Percentiles rank a stretch among this genome's conserved stretches.
Evolutionary conservation across 2,329 filamentous ascomycete species (phyloP).

Genomic region (Fusarium euwallaceae): DNA sequence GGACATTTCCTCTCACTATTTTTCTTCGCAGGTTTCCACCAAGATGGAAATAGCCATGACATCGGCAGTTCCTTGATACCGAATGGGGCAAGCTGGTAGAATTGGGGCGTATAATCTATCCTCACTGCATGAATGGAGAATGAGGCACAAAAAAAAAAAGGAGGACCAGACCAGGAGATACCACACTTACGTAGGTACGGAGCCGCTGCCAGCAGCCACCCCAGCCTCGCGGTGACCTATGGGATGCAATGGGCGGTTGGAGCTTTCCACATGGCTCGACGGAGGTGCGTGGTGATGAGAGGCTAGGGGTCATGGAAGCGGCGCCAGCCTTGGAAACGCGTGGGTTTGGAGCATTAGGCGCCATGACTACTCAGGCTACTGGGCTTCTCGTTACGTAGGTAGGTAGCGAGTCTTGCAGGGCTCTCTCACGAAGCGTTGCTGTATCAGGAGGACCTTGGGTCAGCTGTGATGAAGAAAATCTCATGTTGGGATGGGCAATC

Average conservation of each 20-base stretch:
- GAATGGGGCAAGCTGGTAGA: slow-evolving; percentile 16
- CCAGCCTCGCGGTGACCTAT: slow-evolving; percentile 37
- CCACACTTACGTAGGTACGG: slow-evolving; percentile 38
- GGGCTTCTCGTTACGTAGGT: slow-evolving; percentile 7
- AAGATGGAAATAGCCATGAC: slow-evolving; percentile 11
- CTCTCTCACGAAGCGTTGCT: slow-evolving; percentile 24
- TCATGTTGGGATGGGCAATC: slow-evolving; percentile 20
- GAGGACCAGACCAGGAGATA: slow-evolving; percentile 1
- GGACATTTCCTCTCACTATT: neutral
- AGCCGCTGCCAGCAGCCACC: slow-evolving; percentile 42
- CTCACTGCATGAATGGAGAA: slow-evolving; percentile 11
- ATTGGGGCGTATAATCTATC: slow-evolving; percentile 19
- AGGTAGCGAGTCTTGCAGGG: slow-evolving; percentile 9
- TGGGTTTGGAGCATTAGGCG: slow-evolving; percentile 29
- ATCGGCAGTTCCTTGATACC: slow-evolving; percentile 34
- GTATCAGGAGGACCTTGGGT: neutral
- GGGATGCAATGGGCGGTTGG: slow-evolving; percentile 21
- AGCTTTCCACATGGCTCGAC: slow-evolving; percentile 35
- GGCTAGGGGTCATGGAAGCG: slow-evolving; percentile 24
- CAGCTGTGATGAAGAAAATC: slow-evolving; percentile 15
- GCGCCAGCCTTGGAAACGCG: slow-evolving; percentile 16
- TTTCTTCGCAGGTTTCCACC: neutral
- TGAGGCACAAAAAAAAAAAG: slow-evolving; percentile 14
- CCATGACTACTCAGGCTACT: slow-evolving; percentile 3
- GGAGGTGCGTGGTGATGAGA: slow-evolving; percentile 27